phyloP scores from a whole-genome alignment of 1,284 basidiomycete genomes.

The Papiliotrema nemorosa region DNA sequence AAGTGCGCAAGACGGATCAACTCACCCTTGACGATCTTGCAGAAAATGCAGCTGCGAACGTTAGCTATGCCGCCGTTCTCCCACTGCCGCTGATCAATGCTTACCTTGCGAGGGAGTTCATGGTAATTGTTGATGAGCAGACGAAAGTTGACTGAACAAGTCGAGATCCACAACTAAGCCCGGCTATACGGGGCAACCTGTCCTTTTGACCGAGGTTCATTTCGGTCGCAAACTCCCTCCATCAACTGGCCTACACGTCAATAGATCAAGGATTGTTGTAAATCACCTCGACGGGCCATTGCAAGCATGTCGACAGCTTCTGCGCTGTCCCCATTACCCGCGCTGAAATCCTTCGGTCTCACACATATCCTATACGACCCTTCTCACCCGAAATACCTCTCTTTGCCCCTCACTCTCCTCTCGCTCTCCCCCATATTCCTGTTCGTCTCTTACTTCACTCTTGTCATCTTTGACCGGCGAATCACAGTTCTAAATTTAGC shows the following conservation, averaged over 20 bases:
- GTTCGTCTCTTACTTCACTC: constrained; percentile 47
- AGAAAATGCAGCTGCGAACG: constrained; percentile 75
- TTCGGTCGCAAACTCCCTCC: no score
- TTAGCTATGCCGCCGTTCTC: neutral
- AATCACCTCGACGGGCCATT: neutral
- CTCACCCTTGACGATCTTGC: constrained; percentile 82
- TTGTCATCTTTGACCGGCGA: constrained; percentile 41
- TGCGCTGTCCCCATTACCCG: constrained; percentile 15
- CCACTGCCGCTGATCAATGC: neutral
- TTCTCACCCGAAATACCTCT: constrained; percentile 24
- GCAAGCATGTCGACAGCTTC: neutral
- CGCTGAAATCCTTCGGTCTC: constrained; percentile 40
- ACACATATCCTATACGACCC: constrained; percentile 46
- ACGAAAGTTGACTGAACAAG: no score
- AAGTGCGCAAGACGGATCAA: no score
- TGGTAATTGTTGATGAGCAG: no score
- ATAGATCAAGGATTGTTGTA: no score
- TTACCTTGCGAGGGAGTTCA: constrained; percentile 29
- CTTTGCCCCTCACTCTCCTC: constrained; percentile 44
- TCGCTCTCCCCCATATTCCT: constrained; percentile 48
- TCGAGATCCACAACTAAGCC: no score
- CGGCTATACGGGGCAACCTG: no score
- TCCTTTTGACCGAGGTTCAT: no score
- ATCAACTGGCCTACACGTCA: no score
- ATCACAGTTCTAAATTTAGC: constrained; percentile 39